Evolutionary conservation across 306 rosid species (phyloP).

Genomic region (Sesbania bispinosa): DNA sequence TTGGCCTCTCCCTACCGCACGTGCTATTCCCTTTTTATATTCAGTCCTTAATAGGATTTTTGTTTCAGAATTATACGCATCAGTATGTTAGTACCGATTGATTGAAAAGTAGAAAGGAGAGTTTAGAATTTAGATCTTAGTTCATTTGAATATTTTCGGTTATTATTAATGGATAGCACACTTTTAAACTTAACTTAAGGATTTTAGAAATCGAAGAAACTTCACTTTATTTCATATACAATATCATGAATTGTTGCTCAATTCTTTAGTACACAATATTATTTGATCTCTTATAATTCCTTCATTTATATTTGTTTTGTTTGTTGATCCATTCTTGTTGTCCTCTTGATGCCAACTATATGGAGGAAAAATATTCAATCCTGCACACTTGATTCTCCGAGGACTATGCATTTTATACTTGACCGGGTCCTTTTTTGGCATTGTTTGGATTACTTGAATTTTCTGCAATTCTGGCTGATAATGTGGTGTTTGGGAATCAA

Average conservation of each 20-base stretch:
- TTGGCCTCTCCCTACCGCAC: not conserved
- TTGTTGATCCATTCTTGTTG: not conserved
- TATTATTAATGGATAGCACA: not conserved
- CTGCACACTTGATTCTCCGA: no score
- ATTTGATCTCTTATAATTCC: not conserved
- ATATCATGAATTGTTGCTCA: not conserved
- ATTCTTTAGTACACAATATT: not conserved
- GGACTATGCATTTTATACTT: not conserved
- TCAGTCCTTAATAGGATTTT: not conserved
- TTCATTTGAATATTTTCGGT: not conserved
- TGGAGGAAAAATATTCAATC: no score
- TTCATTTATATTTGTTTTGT: not conserved
- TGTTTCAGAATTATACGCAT: not conserved
- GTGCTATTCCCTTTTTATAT: constrained; percentile 17
- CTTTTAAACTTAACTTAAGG: not conserved
- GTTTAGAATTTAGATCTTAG: not conserved
- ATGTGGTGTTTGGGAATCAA: not conserved
- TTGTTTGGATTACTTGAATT: not conserved
- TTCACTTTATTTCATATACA: not conserved
- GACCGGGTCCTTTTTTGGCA: not conserved
- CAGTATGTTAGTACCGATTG: not conserved
- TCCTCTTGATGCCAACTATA: not conserved
- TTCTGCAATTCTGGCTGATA: not conserved
- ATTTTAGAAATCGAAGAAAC: not conserved
- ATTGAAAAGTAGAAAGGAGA: not conserved